Percentiles rank a stretch among this genome's conserved stretches.
Evolutionary conservation across 176 grass and related monocot genomes (phyloP).

Genomic region (Chloris gayana): DNA sequence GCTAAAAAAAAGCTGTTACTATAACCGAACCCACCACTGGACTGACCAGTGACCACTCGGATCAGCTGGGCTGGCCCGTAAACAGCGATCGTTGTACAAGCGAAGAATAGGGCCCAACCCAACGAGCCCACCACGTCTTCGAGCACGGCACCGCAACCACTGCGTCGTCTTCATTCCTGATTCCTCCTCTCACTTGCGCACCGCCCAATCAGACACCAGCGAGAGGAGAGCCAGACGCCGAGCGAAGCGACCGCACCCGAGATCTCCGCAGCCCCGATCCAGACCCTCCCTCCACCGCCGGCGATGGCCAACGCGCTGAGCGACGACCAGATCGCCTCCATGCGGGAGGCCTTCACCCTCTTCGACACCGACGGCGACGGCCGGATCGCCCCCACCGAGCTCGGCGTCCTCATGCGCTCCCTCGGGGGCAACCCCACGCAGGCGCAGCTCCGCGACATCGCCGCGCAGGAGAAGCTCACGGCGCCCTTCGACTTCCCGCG

Average conservation of each 20-base stretch:
- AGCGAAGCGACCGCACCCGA: background rate
- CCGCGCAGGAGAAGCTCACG: constrained; percentile 70
- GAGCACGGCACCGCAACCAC: background rate
- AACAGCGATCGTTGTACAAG: too few species aligned
- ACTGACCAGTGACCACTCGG: too few species aligned
- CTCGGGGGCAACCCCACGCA: constrained; percentile 93
- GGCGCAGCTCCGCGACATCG: constrained; percentile 86
- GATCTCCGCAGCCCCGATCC: constrained; percentile 21
- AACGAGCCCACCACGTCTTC: background rate
- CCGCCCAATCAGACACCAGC: background rate
- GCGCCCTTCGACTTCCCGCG: constrained; percentile 84
- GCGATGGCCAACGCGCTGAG: constrained; percentile 84
- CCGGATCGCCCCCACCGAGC: constrained; percentile 80
- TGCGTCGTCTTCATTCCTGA: background rate
- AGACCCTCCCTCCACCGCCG: background rate
- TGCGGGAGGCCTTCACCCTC: constrained; percentile 94
- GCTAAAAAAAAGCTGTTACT: too few species aligned
- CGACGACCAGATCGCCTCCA: constrained; percentile 86
- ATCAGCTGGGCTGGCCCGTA: too few species aligned
- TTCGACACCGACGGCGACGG: constrained; percentile 97
- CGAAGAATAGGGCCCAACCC: too few species aligned
- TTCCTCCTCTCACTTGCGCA: background rate
- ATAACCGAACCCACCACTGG: too few species aligned
- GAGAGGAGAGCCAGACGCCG: background rate
- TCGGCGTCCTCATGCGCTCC: constrained; percentile 94